A percentile compares a stretch with the other conserved stretches of the same genome.
These are phyloP conservation scores for Gliomastix tumulicola DNA, from an alignment of 2,329 filamentous ascomycete genomes.

Conservation along the genomic window DNA sequence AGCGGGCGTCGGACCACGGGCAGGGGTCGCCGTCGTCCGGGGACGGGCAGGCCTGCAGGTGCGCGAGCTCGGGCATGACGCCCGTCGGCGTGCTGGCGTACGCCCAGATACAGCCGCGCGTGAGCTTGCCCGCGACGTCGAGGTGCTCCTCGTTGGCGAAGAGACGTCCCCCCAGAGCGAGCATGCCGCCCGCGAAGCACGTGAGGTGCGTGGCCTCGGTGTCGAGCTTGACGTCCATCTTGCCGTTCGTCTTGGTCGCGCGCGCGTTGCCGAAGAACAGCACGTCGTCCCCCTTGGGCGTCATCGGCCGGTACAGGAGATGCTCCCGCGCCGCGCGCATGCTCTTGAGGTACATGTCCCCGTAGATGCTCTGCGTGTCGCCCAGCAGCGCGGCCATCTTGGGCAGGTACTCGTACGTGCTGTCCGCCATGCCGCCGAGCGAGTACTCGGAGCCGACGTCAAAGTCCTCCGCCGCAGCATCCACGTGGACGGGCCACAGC, in stretches of 20 bases:
- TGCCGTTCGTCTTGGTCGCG: slow-evolving; percentile 29
- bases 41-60: slow-evolving; percentile 29
- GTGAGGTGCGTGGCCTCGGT: slow-evolving; percentile 44
- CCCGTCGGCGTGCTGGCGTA: slow-evolving; percentile 45
- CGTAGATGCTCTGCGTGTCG: slow-evolving; percentile 51
- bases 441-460: slow-evolving; percentile 31
- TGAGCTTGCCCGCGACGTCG: slow-evolving; percentile 36
- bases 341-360: slow-evolving; percentile 53
- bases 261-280: slow-evolving; percentile 45
- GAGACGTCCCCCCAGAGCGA: slow-evolving; percentile 53
- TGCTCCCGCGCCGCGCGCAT: slow-evolving; percentile 54
- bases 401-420: slow-evolving; percentile 52
- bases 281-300: slow-evolving; percentile 52
- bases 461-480: slow-evolving; percentile 44
- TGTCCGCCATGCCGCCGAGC: slow-evolving; percentile 46
- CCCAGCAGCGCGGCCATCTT: slow-evolving; percentile 61
- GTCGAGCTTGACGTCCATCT: slow-evolving; percentile 35
- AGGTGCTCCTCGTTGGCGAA: slow-evolving; percentile 40
- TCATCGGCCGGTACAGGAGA: slow-evolving; percentile 65
- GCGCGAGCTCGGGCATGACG: slow-evolving; percentile 47
- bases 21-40: slow-evolving; percentile 10
- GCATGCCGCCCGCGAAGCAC: slow-evolving; percentile 61
- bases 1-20: slow-evolving; percentile 21
- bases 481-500: slow-evolving; percentile 63
- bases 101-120: slow-evolving; percentile 49